A percentile compares a stretch with the other conserved stretches of the same genome.
phyloP scores from a whole-genome alignment of 306 rosid species.

The Quercus glauca region DNA sequence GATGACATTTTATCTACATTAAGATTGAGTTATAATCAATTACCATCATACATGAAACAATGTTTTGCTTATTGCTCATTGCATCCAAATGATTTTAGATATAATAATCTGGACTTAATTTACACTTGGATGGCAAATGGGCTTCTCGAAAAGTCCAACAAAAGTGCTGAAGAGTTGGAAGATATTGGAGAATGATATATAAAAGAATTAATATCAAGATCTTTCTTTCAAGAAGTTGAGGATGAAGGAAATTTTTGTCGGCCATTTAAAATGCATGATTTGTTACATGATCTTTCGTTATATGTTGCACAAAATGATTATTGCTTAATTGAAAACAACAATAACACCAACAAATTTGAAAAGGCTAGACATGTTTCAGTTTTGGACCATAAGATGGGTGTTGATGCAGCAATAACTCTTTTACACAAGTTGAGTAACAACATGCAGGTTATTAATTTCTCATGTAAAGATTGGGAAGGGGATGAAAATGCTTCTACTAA shows the following conservation, averaged over 20 bases:
- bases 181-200: constrained; percentile 18
- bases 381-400: too few species aligned
- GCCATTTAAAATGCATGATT: constrained; percentile 18
- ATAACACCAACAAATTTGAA: not conserved
- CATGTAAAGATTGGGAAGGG: too few species aligned
- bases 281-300: constrained; percentile 24
- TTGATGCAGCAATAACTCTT: too few species aligned
- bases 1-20: constrained; percentile 1
- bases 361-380: too few species aligned
- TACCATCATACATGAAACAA: not conserved
- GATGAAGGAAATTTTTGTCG: too few species aligned
- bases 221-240: constrained; percentile 1
- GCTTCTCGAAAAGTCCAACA: not conserved
- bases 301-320: constrained; percentile 8
- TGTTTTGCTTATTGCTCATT: constrained; percentile 34
- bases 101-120: not conserved
- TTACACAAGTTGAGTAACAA: too few species aligned
- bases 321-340: not conserved
- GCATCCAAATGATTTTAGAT: constrained; percentile 5
- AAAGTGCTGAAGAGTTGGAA: constrained; percentile 10
- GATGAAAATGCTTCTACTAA: too few species aligned
- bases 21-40: constrained; percentile 14
- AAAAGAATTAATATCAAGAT: constrained; percentile 12
- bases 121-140: constrained; percentile 31
- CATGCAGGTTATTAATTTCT: too few species aligned